Evolutionary conservation across 2,329 filamentous ascomycete species (phyloP), one percentile per base, ranked within the genome.

Genomic region (Penicillium sp.): DNA sequence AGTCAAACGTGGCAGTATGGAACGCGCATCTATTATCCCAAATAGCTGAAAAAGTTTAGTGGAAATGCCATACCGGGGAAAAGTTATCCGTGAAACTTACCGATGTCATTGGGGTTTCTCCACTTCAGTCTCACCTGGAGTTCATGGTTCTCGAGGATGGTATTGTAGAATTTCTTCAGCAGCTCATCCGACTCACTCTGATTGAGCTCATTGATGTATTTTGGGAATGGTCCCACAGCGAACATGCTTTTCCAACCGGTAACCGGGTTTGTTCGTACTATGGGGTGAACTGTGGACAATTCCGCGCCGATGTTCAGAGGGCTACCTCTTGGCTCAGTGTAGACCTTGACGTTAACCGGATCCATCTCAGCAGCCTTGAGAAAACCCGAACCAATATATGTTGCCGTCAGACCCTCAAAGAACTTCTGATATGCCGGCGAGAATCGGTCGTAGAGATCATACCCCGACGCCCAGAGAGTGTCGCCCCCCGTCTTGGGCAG

Each of bases 381-480:
- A 67, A 83, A 85, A 1, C 68, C 65, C 0, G 79, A 74, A 0
- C 75, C 76, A 55, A 78, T 79, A 45, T 75, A 81, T 0, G 79
- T 82, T 3, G 78, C 84, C 0, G 81, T 85, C 7, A 87, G 68
- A 0, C 69, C 67, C 48, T 87, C 83, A 25, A 86, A 74, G 65
- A 86, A 86, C 22, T 71, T 70, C 51, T 81, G 81, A 47, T 81
- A 80, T 0, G 80, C 72, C 2, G 74, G 71, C 4, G 80, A 84
- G 51, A 88, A 74, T 25, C 82, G 79, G 61, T 88, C 84, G 61
- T 86, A 88, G 11, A 86, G 69, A 58, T 87, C 84, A 62, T 87
- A 87, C 0, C 83, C 83, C 1, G 82, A 85, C 0, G 84, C 85
- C 83, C 84, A 88, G 5, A 88, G 76, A 0, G 85, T 87, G 65